Base-by-base conservation (phyloP, 1,284 basidiomycete species). In the Leccinum pallidistipes region DNA sequence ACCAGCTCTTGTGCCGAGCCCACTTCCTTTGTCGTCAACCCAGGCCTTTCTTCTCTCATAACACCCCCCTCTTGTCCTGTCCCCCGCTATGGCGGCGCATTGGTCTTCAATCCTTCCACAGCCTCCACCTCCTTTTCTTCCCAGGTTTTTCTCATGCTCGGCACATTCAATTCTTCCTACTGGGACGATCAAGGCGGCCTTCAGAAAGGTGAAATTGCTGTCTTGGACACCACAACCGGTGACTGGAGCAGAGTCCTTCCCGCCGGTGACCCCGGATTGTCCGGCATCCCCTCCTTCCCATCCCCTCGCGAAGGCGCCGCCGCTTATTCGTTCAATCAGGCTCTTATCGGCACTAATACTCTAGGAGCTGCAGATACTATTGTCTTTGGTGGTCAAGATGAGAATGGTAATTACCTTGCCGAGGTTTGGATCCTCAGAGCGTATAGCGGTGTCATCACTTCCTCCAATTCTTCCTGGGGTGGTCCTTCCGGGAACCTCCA, bases 401-500 rank as follows among this genome's bases (percentile, higher is more conserved):
- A 79, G 38, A 71, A 77, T 57, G 91, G 91, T 18, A 83, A 79
- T 47, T 87, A 90, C 69, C 78, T 91, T 3, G 81, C 83, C 50
- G 91, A 93, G 57, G 70, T 93, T 9, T 93, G 91, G 91, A 71
- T 93, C 16, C 78, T 93, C 62, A 80, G 91, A 57, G 83, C 88
- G 2, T 92, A 92, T 71, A 79, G 81, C 61, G 88, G 78, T 8
- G 74, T 80, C 34, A 68, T 90, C 51, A 82, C 81, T 2, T 66
- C 80, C n/a, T 81, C 85, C 1, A 79, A 80, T 58, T 74, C 81
- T 56, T 75, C 76, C 3, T 91, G 88, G 89, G 86, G 86, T 8
- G 90, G 79, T 67, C 86, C 87, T 1, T 73, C 81, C 63, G 91
- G 90, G 1, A 65, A 73, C 11, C 77, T 92, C 49, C 77, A 81